Conservation (phyloP, 2,329 filamentous ascomycete genomes). For the Aaosphaeria arxii region DNA sequence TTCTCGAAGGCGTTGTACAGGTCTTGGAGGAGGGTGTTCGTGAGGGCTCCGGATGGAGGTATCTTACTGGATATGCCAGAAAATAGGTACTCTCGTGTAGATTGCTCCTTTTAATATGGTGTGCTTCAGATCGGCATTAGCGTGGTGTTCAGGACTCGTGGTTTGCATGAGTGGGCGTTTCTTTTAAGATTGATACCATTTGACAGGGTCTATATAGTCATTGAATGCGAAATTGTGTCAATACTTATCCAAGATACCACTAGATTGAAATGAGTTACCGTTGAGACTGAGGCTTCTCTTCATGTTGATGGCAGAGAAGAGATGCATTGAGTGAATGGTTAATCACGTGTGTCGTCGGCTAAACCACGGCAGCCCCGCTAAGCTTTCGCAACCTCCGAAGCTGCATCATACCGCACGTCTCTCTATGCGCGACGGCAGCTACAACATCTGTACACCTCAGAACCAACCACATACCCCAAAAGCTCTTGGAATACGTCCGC, state of each 20-base stretch:
- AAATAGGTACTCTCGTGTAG: conserved; percentile 21
- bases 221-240: conserved; percentile 14
- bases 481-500: no score
- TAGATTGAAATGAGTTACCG: no score
- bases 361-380: no score
- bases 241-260: background rate
- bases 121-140: conserved; percentile 1
- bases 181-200: conserved; percentile 26
- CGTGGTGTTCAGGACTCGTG: conserved; percentile 16
- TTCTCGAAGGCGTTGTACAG: conserved; percentile 55
- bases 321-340: no score
- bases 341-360: no score
- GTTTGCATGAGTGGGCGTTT: conserved; percentile 1
- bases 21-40: conserved; percentile 61
- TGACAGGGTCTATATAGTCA: conserved; percentile 12
- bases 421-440: no score
- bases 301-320: no score
- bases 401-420: no score
- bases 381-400: no score
- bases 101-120: background rate
- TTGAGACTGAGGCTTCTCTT: no score
- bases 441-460: no score
- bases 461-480: no score
- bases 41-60: conserved; percentile 57
- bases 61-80: conserved; percentile 51